Base-by-base conservation (phyloP, 306 rosid species). In the Quercus glauca region DNA sequence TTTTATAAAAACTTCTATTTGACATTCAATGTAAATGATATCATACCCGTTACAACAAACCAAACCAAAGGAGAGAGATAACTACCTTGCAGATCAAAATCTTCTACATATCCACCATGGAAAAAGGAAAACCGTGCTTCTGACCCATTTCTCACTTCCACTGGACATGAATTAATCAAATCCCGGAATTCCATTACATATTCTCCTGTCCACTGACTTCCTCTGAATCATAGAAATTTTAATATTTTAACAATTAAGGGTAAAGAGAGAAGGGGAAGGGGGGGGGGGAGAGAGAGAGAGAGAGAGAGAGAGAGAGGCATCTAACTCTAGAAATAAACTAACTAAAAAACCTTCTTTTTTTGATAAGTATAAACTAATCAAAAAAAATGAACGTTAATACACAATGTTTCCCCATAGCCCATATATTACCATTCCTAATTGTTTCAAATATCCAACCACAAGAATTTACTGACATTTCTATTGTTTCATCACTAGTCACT, bases 181-280 rank as follows among this genome's bases (percentile, higher is more conserved):
- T 92, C 90, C 58, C 77, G 87, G 81, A 94, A 91, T 76, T 88
- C 97, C 93, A 91, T 82, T 35, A 86, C 83, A 74, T 92, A 92
- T 15, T 81, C 94, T 80, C 97, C 98, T 25, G 98, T 94, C 98
- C 98, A 94, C 60, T 89, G 91, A 78, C 90, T 90, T 77, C 93
- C 97, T 72, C 98, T 94, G 85, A 7, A 28, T 69, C 65, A 31
- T 79, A 75, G 85, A 75, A 77, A 77, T 10, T 75, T 3, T 53
- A 49, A 19, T 56, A 69, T 73, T 73, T 78, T 7, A 65, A 23
- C 63, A 82, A 77, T 51, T n/a, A 59, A 28, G 57, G 63, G 0
- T 13, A 12, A 70, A 75, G 7, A 45, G 43, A 1, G 10, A 0
- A 6, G 43, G 2, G 43, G 8, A 1, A 1, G 0, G 2, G 7